Conservation (phyloP, 805 yeast genomes). For the Candida taoyuanica region DNA sequence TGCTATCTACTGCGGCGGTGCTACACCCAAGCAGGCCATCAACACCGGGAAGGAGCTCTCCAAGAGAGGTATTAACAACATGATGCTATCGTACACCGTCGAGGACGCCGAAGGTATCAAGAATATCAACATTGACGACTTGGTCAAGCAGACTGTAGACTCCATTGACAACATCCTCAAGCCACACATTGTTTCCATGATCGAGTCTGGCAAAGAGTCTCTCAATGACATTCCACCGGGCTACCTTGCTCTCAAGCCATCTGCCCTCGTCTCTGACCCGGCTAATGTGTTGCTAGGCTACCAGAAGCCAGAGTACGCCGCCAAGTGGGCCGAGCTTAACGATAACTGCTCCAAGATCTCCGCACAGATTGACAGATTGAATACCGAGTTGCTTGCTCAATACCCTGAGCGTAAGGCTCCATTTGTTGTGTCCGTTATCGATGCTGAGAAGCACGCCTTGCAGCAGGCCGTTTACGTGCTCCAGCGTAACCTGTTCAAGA, state of each 20-base stretch:
- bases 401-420: constrained; percentile 69
- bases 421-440: constrained; percentile 73
- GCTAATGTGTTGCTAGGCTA: constrained; percentile 64
- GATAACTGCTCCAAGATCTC: constrained; percentile 63
- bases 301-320: constrained; percentile 45
- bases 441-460: constrained; percentile 85
- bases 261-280: constrained; percentile 79
- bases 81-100: constrained; percentile 92
- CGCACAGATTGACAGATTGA: constrained; percentile 49
- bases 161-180: constrained; percentile 65
- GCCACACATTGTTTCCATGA: constrained; percentile 64
- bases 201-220: constrained; percentile 37
- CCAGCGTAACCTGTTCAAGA: constrained; percentile 74
- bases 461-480: constrained; percentile 90
- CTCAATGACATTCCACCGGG: constrained; percentile 81
- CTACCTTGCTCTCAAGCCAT: constrained; percentile 89
- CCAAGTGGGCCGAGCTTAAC: constrained; percentile 55
- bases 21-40: constrained; percentile 62
- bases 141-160: constrained; percentile 57
- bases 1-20: constrained; percentile 89
- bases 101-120: constrained; percentile 86
- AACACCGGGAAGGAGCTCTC: constrained; percentile 64
- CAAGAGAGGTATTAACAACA: constrained; percentile 77
- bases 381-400: constrained; percentile 40
- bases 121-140: constrained; percentile 50